A percentile compares a stretch with the other conserved stretches of the same genome.
These are phyloP conservation scores for Wallacemonas sp. DNA, from an alignment of 208 protist species.

Conservation along the genomic window DNA sequence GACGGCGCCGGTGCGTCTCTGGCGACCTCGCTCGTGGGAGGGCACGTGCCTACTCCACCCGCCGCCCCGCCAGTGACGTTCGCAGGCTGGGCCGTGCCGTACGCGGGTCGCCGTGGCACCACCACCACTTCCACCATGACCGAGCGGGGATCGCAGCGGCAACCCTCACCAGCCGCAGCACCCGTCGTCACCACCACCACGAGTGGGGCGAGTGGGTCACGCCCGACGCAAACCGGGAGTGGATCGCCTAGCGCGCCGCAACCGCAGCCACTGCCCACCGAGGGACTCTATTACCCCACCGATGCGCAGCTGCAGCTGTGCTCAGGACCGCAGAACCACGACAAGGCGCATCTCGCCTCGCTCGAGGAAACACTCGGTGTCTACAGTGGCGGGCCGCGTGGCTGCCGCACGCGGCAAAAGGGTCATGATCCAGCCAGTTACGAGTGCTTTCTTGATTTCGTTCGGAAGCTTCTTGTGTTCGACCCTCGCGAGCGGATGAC, in stretches of 20 bases:
- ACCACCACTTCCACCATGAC: too few species aligned
- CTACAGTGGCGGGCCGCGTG: conserved; percentile 72
- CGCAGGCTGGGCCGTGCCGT: background rate
- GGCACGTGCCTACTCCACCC: background rate
- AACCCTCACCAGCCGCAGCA: background rate
- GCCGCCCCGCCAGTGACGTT: background rate
- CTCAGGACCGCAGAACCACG: conserved; percentile 15
- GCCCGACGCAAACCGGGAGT: too few species aligned
- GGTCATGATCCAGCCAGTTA: conserved; percentile 76
- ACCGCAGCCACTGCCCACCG: conserved; percentile 2
- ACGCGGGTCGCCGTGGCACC: background rate
- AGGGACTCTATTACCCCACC: conserved; percentile 22
- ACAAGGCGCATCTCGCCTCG: conserved; percentile 5
- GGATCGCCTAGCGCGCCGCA: too few species aligned
- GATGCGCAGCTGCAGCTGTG: conserved; percentile 26
- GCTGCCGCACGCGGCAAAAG: conserved; percentile 68
- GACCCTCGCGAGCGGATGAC: conserved; percentile 76
- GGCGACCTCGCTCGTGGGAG: conserved; percentile 6
- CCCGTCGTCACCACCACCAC: background rate
- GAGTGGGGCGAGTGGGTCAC: too few species aligned
- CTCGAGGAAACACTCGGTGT: conserved; percentile 75
- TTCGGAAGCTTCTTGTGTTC: conserved; percentile 69
- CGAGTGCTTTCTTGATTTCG: conserved; percentile 77
- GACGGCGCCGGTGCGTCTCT: conserved; percentile 5
- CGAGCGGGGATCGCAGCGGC: background rate